These are phyloP conservation scores for Neodidymelliopsis sp. DNA, from an alignment of 2,329 filamentous ascomycete genomes.

Conservation along the genomic window DNA sequence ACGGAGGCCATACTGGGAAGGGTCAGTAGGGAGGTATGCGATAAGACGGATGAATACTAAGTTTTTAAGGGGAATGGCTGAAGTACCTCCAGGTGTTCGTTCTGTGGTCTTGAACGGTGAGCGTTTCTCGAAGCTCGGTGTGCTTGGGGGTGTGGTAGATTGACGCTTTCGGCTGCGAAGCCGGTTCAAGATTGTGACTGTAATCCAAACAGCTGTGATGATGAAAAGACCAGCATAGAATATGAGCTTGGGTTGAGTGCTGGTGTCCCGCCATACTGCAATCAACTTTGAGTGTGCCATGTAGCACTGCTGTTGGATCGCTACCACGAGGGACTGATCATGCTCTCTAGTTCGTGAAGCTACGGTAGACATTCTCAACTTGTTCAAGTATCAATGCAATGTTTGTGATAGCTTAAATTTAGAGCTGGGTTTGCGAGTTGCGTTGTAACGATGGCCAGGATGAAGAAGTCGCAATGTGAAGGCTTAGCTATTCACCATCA, in stretches of 20 bases:
- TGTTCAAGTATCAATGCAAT: too few relatives aligned
- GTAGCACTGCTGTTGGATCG: not conserved
- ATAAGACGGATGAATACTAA: not conserved
- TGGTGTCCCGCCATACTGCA: not conserved
- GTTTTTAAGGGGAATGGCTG: not conserved
- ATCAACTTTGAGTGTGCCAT: not conserved
- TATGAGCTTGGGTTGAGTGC: not conserved
- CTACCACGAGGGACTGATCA: not conserved
- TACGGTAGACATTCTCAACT: conserved; percentile 5
- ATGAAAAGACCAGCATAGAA: not conserved
- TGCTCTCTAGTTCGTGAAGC: not conserved
- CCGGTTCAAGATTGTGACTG: conserved; percentile 31
- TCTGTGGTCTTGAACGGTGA: conserved; percentile 45
- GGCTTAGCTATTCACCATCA: too few relatives aligned
- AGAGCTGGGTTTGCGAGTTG: too few relatives aligned
- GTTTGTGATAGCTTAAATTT: too few relatives aligned
- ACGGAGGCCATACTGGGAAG: conserved; percentile 62
- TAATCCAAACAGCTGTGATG: not conserved
- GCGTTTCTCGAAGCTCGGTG: conserved; percentile 58
- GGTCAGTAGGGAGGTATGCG: not conserved
- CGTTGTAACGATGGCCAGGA: too few relatives aligned
- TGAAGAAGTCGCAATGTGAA: too few relatives aligned
- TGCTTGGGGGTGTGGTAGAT: conserved; percentile 26
- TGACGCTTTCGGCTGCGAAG: conserved; percentile 30
- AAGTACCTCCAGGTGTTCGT: conserved; percentile 57